Conservation (phyloP, 2,329 filamentous ascomycete genomes). For the Colletotrichum shisoi region DNA sequence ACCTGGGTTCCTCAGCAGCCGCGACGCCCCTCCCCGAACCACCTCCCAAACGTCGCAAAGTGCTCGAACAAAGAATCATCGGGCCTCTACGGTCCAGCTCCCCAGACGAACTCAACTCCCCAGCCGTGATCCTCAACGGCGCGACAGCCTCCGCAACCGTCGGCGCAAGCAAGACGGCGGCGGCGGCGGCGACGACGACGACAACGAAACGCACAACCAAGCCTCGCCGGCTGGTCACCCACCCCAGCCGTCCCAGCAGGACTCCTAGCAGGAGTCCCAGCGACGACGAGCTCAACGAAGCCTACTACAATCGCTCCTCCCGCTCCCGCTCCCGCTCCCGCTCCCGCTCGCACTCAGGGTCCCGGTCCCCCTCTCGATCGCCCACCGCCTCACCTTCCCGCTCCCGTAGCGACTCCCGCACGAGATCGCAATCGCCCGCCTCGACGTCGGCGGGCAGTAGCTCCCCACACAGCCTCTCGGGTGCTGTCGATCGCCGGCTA, state of each 20-base stretch:
- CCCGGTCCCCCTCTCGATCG: conserved; percentile 41
- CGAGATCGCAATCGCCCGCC: conserved; percentile 47
- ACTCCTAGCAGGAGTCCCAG: conserved; percentile 40
- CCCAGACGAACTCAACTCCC: conserved; percentile 52
- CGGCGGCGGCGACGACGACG: background rate
- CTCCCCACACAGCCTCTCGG: conserved; percentile 40
- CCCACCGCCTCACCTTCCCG: conserved; percentile 40
- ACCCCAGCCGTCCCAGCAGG: conserved; percentile 37
- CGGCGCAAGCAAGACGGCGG: background rate
- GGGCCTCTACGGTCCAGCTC: conserved; percentile 55
- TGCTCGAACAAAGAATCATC: conserved; percentile 52
- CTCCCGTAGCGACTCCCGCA: conserved; percentile 47
- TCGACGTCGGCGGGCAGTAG: conserved; percentile 43
- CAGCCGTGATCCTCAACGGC: background rate
- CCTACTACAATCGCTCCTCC: conserved; percentile 40
- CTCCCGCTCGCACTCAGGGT: conserved; percentile 42
- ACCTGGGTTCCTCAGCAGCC: conserved; percentile 41
- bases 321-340: conserved; percentile 34
- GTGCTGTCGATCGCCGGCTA: conserved; percentile 35
- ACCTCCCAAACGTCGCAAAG: conserved; percentile 53
- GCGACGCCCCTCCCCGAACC: conserved; percentile 44
- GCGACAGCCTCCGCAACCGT: background rate
- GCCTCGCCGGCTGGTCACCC: conserved; percentile 35
- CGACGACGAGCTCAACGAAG: conserved; percentile 41
- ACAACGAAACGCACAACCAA: conserved; percentile 17